Evolutionary conservation across 2,329 filamentous ascomycete genomes (phyloP), one percentile per base, ranked within the genome.

Genomic region (Ophiocordyceps camponoti-leonardi): DNA sequence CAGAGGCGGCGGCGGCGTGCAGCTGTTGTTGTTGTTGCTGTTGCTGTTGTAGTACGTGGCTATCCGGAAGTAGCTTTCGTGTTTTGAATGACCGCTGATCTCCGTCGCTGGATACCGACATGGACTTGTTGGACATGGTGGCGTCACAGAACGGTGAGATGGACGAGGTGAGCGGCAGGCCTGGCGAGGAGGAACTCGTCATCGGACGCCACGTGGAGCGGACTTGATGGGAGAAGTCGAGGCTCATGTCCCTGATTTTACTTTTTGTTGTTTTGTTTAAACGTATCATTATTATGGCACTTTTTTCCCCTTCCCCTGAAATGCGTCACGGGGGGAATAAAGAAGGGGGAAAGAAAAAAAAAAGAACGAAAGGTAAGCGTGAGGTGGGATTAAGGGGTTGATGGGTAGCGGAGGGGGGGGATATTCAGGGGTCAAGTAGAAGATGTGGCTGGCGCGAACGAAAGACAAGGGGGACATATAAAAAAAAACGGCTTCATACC

Each of bases 211-310:
- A 64, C 19, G 57, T 47, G 12, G 55, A 53, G 49, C 58, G 52
- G 14, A 64, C 59, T 22, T 62, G 59, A 26, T 51, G 56, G 13
- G 59, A 59, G 49, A 61, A 64, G 41, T 57, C 55, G 33, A 56
- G 46, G 12, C 59, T 58, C 41, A 63, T 45, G 31, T 64, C 56
- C 30, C 55, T 54, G 23, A 64, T 63, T 48, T 61, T 56, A 12
- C 61, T 64, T 44, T 39, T 41, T 28, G n/a, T n/a, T n/a, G n/a
- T n/a, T n/a, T n/a, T n/a, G n/a, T n/a, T n/a, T n/a, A n/a, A n/a
- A n/a, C n/a, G n/a, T n/a, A n/a, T n/a, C n/a, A n/a, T n/a, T n/a
- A n/a, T n/a, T n/a, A n/a, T n/a, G n/a, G n/a, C n/a, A n/a, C n/a
- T n/a, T n/a, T n/a, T n/a, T n/a, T n/a, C n/a, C n/a, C n/a, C n/a